Conservation (phyloP, 768 basidiomycete species). For the Boletales sp. region DNA sequence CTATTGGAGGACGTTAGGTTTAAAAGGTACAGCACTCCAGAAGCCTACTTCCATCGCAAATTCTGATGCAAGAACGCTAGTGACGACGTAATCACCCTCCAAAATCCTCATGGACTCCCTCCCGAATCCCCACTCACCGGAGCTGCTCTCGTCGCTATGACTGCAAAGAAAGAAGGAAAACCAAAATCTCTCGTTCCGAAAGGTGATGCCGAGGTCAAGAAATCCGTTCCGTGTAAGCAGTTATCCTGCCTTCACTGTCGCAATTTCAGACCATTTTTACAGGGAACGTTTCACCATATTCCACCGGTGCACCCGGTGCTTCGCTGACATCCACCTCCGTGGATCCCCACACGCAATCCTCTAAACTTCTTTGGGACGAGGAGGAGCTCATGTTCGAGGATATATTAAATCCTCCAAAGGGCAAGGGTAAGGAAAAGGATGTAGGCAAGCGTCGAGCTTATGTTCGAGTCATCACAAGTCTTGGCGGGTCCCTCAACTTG, state of each 20-base stretch:
- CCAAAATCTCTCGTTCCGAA: constrained; percentile 29
- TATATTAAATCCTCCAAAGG: constrained; percentile 72
- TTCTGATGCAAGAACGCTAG: constrained; percentile 34
- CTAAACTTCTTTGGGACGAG: constrained; percentile 95
- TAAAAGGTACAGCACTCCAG: constrained; percentile 55
- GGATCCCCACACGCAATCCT: constrained; percentile 61
- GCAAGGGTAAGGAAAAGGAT: constrained; percentile 92
- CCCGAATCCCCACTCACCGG: constrained; percentile 44
- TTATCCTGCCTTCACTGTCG: neutral
- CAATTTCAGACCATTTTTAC: constrained; percentile 1
- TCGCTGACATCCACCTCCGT: constrained; percentile 92
- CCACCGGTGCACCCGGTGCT: constrained; percentile 85
- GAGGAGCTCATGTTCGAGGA: constrained; percentile 99
- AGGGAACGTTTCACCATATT: constrained; percentile 94
- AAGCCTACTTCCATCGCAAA: neutral
- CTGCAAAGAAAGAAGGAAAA: constrained; percentile 33
- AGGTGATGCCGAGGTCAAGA: constrained; percentile 43
- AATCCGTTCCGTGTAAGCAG: constrained; percentile 61
- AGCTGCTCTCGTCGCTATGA: constrained; percentile 25
- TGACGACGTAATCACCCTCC: constrained; percentile 88
- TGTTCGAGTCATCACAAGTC: constrained; percentile 90
- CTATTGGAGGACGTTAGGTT: constrained; percentile 82
- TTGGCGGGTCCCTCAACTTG: constrained; percentile 83
- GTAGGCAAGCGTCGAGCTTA: constrained; percentile 89
- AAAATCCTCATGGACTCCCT: constrained; percentile 84